These are phyloP conservation scores for Rhodotorula sp. DNA, from an alignment of 1,284 basidiomycete genomes.

Conservation along the genomic window DNA sequence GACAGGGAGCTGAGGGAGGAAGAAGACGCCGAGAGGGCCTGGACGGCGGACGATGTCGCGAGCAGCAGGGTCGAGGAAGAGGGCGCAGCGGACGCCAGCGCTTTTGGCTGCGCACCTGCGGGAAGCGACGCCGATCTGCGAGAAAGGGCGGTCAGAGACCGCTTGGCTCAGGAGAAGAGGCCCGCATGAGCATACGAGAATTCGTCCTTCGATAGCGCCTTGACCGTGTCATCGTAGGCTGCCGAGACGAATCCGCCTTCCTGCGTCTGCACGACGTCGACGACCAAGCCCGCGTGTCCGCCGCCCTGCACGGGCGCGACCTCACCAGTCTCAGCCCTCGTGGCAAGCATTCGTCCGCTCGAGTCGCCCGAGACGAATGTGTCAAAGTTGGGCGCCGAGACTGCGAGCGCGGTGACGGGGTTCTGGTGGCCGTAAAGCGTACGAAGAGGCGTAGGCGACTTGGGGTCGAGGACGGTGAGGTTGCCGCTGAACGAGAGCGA, in stretches of 20 bases:
- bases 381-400: conserved; percentile 23
- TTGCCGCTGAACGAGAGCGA: conserved; percentile 71
- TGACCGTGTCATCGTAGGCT: conserved; percentile 77
- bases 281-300: conserved; percentile 71
- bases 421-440: conserved; percentile 66
- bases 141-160: not conserved
- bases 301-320: conserved; percentile 58
- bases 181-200: conserved; percentile 58
- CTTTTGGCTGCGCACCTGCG: conserved; percentile 69
- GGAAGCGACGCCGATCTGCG: conserved; percentile 44
- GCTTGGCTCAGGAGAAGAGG: not conserved
- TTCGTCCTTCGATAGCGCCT: conserved; percentile 54
- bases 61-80: conserved; percentile 60
- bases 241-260: conserved; percentile 60
- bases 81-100: conserved; percentile 64
- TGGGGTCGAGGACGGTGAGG: conserved; percentile 60
- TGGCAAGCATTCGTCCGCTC: conserved; percentile 72
- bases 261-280: conserved; percentile 59
- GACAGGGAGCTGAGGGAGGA: not conserved
- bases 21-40: conserved; percentile 52
- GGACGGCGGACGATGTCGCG: conserved; percentile 56
- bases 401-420: conserved; percentile 65
- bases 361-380: conserved; percentile 82
- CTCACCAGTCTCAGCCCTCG: conserved; percentile 45
- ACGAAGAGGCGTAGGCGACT: conserved; percentile 63